phyloP scores from a whole-genome alignment of 805 yeast species.

The Pichia deserticola region DNA sequence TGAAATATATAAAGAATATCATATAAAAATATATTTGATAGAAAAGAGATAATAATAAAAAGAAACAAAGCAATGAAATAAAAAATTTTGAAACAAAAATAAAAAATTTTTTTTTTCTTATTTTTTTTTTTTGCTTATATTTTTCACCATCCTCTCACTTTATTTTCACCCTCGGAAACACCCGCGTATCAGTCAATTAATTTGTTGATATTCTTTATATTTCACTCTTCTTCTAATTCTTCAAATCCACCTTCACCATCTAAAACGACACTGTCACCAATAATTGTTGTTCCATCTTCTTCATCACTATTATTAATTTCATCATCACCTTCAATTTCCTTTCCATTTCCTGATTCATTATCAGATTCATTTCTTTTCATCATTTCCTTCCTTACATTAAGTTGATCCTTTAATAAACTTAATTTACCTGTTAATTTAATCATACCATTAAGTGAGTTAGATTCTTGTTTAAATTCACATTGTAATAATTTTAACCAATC shows the following conservation, averaged over 20 bases:
- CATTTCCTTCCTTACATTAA: conserved; percentile 55
- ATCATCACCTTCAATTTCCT: conserved; percentile 29
- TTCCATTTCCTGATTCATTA: conserved; percentile 11
- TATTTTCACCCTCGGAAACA: not conserved
- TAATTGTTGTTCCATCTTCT: conserved; percentile 19
- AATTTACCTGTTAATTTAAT: conserved; percentile 82
- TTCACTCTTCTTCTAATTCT: conserved; percentile 16
- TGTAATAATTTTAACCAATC: conserved; percentile 52
- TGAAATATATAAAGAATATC: too few species aligned
- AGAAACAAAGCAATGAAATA: too few species aligned
- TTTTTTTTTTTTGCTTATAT: not conserved
- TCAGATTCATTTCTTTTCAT: conserved; percentile 24
- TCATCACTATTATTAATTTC: conserved; percentile 13
- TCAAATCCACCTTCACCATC: conserved; percentile 29
- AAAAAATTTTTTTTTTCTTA: not conserved
- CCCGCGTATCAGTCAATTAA: not conserved
- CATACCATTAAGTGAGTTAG: conserved; percentile 55
- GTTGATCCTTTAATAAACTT: conserved; percentile 68
- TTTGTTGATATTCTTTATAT: conserved; percentile 6
- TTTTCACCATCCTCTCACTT: not conserved
- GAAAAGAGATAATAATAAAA: too few species aligned
- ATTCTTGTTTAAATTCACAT: conserved; percentile 46
- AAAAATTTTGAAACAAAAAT: too few species aligned
- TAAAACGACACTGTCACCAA: conserved; percentile 17
- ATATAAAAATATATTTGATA: too few species aligned